Percentiles rank a stretch among this genome's conserved stretches.
Evolutionary conservation across 2,329 filamentous ascomycete genomes (phyloP).

Genomic region (Biscogniauxia sp.): DNA sequence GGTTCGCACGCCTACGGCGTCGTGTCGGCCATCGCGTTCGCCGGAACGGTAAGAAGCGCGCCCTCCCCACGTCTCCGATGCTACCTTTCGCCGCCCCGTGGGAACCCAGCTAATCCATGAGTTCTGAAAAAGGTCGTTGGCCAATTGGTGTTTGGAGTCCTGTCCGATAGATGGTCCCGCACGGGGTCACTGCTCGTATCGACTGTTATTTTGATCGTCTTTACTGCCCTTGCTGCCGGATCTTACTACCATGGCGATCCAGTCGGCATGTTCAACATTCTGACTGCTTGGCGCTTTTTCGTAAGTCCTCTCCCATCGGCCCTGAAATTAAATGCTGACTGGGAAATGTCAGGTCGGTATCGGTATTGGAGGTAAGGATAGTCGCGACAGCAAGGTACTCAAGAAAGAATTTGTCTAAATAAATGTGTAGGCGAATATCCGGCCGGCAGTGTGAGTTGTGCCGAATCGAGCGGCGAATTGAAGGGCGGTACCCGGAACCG

Average conservation of each 20-base stretch:
- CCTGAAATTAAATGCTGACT: constrained; percentile 1
- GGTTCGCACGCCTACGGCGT: constrained; percentile 68
- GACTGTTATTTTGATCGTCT: constrained; percentile 80
- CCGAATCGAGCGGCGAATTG: constrained; percentile 81
- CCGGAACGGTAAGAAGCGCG: constrained; percentile 55
- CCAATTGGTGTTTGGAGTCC: constrained; percentile 76
- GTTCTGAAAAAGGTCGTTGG: constrained; percentile 57
- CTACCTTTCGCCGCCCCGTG: too few relatives aligned
- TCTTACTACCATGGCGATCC: constrained; percentile 71
- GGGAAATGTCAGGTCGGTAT: constrained; percentile 50
- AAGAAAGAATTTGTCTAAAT: constrained; percentile 9
- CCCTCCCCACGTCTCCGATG: background rate
- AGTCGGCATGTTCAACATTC: constrained; percentile 70
- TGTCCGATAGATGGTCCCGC: constrained; percentile 80
- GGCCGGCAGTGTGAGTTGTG: constrained; percentile 77
- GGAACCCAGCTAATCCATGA: background rate
- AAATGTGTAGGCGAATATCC: constrained; percentile 63
- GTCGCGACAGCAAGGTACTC: background rate
- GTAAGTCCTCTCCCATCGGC: constrained; percentile 39
- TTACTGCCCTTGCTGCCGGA: constrained; percentile 75
- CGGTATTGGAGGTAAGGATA: constrained; percentile 66
- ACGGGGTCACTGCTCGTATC: constrained; percentile 79
- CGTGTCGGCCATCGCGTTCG: constrained; percentile 80
- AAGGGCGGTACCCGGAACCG: constrained; percentile 78
- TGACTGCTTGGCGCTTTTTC: constrained; percentile 84